Evolutionary conservation across 2,329 filamentous ascomycete species (phyloP).

Genomic region (Sporothrix phasma): DNA sequence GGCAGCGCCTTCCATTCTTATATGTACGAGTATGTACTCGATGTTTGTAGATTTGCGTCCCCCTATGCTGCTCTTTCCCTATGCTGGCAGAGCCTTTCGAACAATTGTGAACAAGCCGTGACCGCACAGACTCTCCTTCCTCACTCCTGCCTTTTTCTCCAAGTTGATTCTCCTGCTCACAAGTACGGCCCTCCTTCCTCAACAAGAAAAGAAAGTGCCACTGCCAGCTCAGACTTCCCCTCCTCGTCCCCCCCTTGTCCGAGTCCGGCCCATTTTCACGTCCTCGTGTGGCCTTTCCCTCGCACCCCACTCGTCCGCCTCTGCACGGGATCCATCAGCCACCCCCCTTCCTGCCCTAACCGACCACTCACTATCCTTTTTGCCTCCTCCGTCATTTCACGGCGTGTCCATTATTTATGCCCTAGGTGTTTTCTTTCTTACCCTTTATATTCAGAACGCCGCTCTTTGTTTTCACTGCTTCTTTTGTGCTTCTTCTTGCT

Average conservation of each 20-base stretch:
- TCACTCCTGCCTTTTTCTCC: neutral
- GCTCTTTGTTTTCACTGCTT: neutral
- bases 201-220: neutral
- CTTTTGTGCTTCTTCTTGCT: neutral
- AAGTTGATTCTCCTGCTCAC: neutral
- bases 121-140: neutral
- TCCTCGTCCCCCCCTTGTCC: conserved; percentile 6
- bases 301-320: conserved; percentile 9
- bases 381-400: conserved; percentile 2
- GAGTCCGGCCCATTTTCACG: conserved; percentile 5
- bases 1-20: neutral
- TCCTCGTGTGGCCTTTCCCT: conserved; percentile 8
- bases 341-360: neutral
- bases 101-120: neutral
- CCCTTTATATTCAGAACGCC: neutral
- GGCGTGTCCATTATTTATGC: neutral
- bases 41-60: neutral
- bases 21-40: neutral
- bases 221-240: conserved; percentile 9
- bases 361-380: neutral
- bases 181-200: neutral
- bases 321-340: conserved; percentile 11
- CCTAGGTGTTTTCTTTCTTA: neutral
- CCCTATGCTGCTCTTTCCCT: neutral
- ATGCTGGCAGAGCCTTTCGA: too few species aligned